Base-by-base conservation (phyloP, 139 green algal genomes). In the Picochlorum sp. region DNA sequence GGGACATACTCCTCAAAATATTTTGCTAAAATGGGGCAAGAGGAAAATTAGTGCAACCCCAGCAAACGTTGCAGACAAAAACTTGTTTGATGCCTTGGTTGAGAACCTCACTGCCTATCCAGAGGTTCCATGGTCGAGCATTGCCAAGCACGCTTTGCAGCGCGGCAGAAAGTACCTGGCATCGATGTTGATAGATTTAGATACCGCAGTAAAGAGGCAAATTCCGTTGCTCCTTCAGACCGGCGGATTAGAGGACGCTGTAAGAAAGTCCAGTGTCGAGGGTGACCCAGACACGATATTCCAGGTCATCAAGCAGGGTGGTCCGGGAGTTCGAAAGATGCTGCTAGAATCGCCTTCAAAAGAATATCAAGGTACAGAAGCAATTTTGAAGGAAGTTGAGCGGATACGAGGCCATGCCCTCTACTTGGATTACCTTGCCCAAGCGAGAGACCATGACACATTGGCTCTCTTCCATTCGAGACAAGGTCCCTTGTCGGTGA, bases 1-100 rank as follows among this genome's bases (percentile, higher is more conserved):
- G 34, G 79, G 62, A 15, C n/a, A 86, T 13, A 51, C 49, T 21
- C 4, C 65, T 23, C 55, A 72, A 54, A 59, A 65, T 26, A 79
- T 86, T 21, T 13, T 41, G 51, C n/a, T 76, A 6, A 80, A 88
- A 63, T 96, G 90, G 90, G 90, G 88, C 2, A 86, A 79, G 32
- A 75, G 83, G 64, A 92, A 92, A 54, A 89, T 96, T 66, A 74
- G 32, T 16, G 67, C 80, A 0, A 67, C 60, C 18, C 65, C 62
- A 6, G 10, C 49, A 50, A 49, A 18, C 4, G 54, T 79, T 18
- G 49, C 77, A 2, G 88, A 96, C 61, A 63, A 62, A 0, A 57
- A 77, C 44, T 66, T 96, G 18, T 79, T 78, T 38, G 77, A 85
- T 4, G 34, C 63, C 49, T 58, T 96, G 23, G 62, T 72, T 30